Base-by-base conservation (phyloP, 176 grass and related monocot species). In the Secale cereale region DNA sequence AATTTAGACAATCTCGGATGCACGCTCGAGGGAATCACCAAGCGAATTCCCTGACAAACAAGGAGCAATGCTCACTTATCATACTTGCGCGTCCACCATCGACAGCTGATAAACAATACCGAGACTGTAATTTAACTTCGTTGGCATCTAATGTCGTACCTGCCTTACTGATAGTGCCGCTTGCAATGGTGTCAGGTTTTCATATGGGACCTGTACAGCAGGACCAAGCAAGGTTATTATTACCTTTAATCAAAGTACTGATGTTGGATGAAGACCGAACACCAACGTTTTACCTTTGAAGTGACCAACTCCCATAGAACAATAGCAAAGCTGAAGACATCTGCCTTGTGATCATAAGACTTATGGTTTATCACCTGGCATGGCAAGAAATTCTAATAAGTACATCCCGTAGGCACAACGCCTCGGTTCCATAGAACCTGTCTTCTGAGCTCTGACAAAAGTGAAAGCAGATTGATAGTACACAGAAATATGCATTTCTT, bases 301-400 rank as follows among this genome's bases (percentile, higher is more conserved):
- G 93, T 99, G 60, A 70, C 76, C 75, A 99, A 68, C 78, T 99
- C 97, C 97, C 93, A 99, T 59, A 96, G 80, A 69, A 99, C 93
- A 60, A 99, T 79, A 85, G 90, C 93, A 91, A 96, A 96, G 85
- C 93, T 99, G 79, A 99, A 99, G 57, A 96, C 82, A 77, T 99
- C 97, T 74, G 93, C 93, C 78, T 89, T 99, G 8, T 94, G 74
- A 77, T 96, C 88, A 80, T 99, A 99, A 28, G 84, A 59, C 64
- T 79, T 90, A 82, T 99, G 97, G 66, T 99, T 94, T 95, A 99
- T 99, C 70, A 99, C 93, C 97, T 99, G 70, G 46, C 35, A 63
- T 25, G 40, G 70, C 30, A 86, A 62, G 2, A 29, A 81, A 74
- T 33, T 61, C 14, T 31, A 78, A 76, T 70, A 32, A 88, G 30